phyloP scores from a whole-genome alignment of 2,329 filamentous ascomycete species.

The Phialemonium atrogriseum region DNA sequence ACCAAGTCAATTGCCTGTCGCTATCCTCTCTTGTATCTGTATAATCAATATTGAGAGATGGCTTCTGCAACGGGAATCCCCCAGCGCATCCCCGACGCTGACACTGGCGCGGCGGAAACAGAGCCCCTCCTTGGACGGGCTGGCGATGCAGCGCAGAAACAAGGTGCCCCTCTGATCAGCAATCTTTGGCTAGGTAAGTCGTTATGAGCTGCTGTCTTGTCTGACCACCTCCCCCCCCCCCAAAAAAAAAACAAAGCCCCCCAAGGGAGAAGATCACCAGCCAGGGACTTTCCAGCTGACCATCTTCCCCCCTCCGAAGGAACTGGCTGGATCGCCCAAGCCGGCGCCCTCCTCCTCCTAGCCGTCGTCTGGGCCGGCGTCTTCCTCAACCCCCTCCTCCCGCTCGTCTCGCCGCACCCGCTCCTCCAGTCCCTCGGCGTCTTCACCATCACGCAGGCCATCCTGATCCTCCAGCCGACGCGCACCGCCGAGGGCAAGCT shows the following conservation, averaged over 20 bases:
- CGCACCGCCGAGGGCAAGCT: conserved; percentile 67
- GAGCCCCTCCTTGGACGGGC: conserved; percentile 35
- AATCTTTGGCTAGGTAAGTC: conserved; percentile 68
- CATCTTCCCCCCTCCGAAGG: conserved; percentile 38
- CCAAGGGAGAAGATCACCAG: conserved; percentile 33
- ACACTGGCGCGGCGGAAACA: conserved; percentile 25
- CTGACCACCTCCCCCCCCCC: conserved; percentile 3
- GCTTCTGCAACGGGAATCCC: conserved; percentile 5
- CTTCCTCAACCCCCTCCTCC: conserved; percentile 38
- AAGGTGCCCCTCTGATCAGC: conserved; percentile 52
- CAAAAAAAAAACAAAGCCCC: conserved; percentile 4
- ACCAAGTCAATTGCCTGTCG: no score
- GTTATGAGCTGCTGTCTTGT: no score
- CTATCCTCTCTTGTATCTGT: no score
- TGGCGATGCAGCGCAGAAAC: conserved; percentile 48
- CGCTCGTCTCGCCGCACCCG: conserved; percentile 22
- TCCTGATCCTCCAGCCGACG: conserved; percentile 83
- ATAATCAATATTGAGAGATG: no score
- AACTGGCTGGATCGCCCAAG: conserved; percentile 73
- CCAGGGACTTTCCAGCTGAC: conserved; percentile 3
- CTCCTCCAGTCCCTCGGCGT: conserved; percentile 55
- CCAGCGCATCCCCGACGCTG: conserved; percentile 15
- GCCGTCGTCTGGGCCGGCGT: conserved; percentile 72
- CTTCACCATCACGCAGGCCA: conserved; percentile 68
- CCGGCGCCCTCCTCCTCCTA: conserved; percentile 66